Evolutionary conservation across 352 stramenopile species (phyloP).

Genomic region (Globisporangium takayamanum): DNA sequence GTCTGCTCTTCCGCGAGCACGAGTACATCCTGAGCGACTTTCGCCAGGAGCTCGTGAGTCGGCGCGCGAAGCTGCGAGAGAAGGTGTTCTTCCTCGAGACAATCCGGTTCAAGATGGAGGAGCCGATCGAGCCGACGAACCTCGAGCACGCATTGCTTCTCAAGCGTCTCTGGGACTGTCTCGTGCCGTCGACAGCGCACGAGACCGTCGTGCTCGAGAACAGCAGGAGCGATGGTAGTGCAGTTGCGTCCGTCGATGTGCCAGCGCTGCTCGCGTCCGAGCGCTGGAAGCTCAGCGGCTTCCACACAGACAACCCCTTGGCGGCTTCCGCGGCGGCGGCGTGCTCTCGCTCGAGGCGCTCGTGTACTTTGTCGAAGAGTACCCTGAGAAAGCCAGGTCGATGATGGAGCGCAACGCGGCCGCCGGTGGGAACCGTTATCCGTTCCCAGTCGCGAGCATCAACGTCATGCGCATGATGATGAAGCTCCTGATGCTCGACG

Average conservation of each 20-base stretch:
- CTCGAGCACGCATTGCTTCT: constrained; percentile 43
- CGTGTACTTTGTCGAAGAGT: constrained; percentile 72
- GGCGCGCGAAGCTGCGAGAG: constrained; percentile 38
- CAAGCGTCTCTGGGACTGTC: constrained; percentile 57
- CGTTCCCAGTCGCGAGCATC: constrained; percentile 77
- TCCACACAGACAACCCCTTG: constrained; percentile 75
- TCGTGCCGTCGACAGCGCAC: constrained; percentile 30
- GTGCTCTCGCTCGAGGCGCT: constrained; percentile 69
- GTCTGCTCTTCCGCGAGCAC: constrained; percentile 60
- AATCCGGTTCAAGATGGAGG: constrained; percentile 67
- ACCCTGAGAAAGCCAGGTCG: constrained; percentile 59
- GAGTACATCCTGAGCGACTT: constrained; percentile 49
- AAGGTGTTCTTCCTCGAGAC: constrained; percentile 66
- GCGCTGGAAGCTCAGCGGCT: constrained; percentile 65
- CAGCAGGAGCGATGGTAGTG: constrained; percentile 16
- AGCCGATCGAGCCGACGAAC: constrained; percentile 54
- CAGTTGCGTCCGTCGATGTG: constrained; percentile 28
- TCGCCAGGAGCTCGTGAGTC: constrained; percentile 41
- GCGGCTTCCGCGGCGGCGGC: constrained; percentile 70
- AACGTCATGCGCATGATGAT: constrained; percentile 86
- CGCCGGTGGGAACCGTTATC: constrained; percentile 69
- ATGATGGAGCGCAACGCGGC: constrained; percentile 77
- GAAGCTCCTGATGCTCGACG: constrained; percentile 77
- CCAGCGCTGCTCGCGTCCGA: constrained; percentile 44
- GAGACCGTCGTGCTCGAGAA: constrained; percentile 14